A percentile compares a stretch with the other conserved stretches of the same genome.
Evolutionary conservation across 345 rosid species (phyloP).

Genomic region (Acer negundo): DNA sequence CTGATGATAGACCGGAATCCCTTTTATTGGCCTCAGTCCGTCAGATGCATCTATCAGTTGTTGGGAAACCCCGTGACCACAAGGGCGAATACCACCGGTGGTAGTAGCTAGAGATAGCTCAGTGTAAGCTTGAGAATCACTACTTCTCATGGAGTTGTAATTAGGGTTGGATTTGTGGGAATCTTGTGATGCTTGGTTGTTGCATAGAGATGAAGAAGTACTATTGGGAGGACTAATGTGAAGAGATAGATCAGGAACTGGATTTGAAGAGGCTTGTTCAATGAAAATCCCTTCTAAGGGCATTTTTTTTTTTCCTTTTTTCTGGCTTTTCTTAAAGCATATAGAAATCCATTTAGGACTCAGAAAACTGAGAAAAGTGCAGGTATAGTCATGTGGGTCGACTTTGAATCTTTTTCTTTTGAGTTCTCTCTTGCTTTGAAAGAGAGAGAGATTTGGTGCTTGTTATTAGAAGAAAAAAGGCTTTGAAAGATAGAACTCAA

Average conservation of each 20-base stretch:
- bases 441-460: conserved; percentile 17
- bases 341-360: neutral
- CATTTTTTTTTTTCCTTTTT: conserved; percentile 21
- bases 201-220: conserved; percentile 25
- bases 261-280: conserved; percentile 46
- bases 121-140: conserved; percentile 28
- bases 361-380: conserved; percentile 24
- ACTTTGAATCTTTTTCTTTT: conserved; percentile 10
- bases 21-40: conserved; percentile 67
- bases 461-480: conserved; percentile 25
- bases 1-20: conserved; percentile 68
- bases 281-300: conserved; percentile 58
- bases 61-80: conserved; percentile 31
- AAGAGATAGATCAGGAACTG: conserved; percentile 72
- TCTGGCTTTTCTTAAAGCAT: neutral
- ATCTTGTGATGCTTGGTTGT: neutral
- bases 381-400: conserved; percentile 33
- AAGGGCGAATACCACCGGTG: neutral
- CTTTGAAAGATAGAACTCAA: neutral
- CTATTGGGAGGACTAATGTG: conserved; percentile 66
- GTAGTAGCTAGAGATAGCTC: conserved; percentile 47
- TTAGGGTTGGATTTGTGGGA: conserved; percentile 24
- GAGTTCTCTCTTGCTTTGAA: conserved; percentile 8
- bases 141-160: conserved; percentile 11
- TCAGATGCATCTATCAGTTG: conserved; percentile 34